phyloP scores from a whole-genome alignment of 1,284 basidiomycete genomes.

The Wolfiporia cocos region DNA sequence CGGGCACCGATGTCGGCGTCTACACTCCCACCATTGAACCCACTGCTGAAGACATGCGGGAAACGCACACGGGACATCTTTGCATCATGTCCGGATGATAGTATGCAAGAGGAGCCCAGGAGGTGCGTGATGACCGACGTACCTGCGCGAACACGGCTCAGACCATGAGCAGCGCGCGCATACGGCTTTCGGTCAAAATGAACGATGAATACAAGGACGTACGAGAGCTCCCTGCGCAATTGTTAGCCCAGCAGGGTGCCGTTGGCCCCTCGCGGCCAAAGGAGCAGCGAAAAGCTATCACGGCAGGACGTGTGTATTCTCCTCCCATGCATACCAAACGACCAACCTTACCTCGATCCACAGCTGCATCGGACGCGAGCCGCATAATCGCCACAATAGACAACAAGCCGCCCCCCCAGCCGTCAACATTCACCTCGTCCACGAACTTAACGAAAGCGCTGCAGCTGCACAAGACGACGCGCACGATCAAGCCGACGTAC shows the following conservation, averaged over 20 bases:
- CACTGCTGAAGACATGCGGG: conserved; percentile 52
- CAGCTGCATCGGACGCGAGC: conserved; percentile 45
- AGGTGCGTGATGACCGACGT: conserved; percentile 38
- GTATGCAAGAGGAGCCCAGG: conserved; percentile 59
- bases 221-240: conserved; percentile 77
- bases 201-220: conserved; percentile 85
- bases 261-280: conserved; percentile 75
- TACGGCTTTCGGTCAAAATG: conserved; percentile 72
- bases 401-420: conserved; percentile 54
- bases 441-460: conserved; percentile 79
- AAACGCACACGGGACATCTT: conserved; percentile 70
- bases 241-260: conserved; percentile 76
- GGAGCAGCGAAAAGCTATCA: conserved; percentile 60
- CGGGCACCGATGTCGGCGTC: conserved; percentile 29
- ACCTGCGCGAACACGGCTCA: neutral
- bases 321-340: neutral
- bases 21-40: conserved; percentile 62
- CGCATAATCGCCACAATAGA: conserved; percentile 67
- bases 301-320: conserved; percentile 55
- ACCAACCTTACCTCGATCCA: no score
- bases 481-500: conserved; percentile 90
- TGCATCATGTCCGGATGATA: conserved; percentile 54
- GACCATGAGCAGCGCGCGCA: conserved; percentile 41
- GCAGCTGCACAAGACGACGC: conserved; percentile 84
- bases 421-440: conserved; percentile 61